phyloP scores from a whole-genome alignment of 2,329 filamentous ascomycete species.

The Cladophialophora immunda region DNA sequence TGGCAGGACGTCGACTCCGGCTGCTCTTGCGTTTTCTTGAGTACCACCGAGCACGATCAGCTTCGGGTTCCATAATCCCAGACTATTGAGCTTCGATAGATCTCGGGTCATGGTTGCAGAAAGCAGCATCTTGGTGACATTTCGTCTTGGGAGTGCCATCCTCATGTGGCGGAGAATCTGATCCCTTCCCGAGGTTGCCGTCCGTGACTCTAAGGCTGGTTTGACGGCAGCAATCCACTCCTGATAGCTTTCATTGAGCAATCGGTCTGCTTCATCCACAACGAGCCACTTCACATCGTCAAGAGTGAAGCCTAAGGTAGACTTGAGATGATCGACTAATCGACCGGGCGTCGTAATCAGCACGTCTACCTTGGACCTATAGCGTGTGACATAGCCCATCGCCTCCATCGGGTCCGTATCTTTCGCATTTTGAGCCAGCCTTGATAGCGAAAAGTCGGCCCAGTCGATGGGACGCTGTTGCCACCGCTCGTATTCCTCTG shows the following conservation, averaged over 20 bases:
- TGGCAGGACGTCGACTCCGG: neutral
- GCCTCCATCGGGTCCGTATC: conserved; percentile 53
- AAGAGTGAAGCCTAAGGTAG: conserved; percentile 82
- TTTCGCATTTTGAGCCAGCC: conserved; percentile 54
- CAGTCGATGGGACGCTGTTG: conserved; percentile 55
- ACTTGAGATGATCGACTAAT: conserved; percentile 93
- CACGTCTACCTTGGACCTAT: conserved; percentile 80
- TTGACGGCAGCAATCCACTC: conserved; percentile 81
- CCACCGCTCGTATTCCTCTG: conserved; percentile 60
- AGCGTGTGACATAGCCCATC: conserved; percentile 70
- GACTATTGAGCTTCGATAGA: conserved; percentile 83
- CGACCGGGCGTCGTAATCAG: conserved; percentile 94
- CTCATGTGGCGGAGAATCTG: conserved; percentile 79
- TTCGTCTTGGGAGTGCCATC: conserved; percentile 76
- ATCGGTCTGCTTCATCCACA: conserved; percentile 92
- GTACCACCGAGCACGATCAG: conserved; percentile 62
- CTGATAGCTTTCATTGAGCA: conserved; percentile 90
- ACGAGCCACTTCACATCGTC: conserved; percentile 84
- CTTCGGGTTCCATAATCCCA: conserved; percentile 70
- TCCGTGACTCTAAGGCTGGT: conserved; percentile 82
- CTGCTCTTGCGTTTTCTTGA: neutral
- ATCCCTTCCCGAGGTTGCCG: conserved; percentile 84
- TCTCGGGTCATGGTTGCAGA: conserved; percentile 97
- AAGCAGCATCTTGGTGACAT: conserved; percentile 71
- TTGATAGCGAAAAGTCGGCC: conserved; percentile 57